Conservation (phyloP, 2,329 filamentous ascomycete genomes). For the Dendrostoma leiphaemia region DNA sequence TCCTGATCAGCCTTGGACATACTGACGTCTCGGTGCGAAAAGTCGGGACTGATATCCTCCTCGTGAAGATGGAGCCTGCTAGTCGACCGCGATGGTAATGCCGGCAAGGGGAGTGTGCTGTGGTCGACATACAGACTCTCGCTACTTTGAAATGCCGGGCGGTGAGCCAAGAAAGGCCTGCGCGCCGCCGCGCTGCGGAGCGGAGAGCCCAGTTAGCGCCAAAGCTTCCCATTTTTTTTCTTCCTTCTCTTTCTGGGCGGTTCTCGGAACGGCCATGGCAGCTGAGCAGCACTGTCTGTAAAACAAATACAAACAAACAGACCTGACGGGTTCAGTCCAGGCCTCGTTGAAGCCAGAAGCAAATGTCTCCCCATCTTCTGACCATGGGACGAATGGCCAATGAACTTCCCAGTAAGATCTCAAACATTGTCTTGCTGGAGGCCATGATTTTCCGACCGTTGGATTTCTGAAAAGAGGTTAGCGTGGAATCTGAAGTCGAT, state of each 20-base stretch:
- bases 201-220: too few species aligned
- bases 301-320: too few species aligned
- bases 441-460: too few species aligned
- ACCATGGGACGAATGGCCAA: neutral
- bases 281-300: too few species aligned
- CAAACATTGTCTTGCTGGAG: too few species aligned
- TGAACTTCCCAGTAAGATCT: neutral
- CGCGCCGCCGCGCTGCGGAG: too few species aligned
- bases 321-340: too few species aligned
- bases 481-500: too few species aligned
- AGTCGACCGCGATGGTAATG: neutral
- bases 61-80: neutral
- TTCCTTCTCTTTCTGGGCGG: constrained; percentile 2
- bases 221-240: constrained; percentile 8
- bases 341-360: too few species aligned
- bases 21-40: too few species aligned
- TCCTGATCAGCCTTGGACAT: constrained; percentile 18
- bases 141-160: neutral
- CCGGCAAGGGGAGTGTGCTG: neutral
- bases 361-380: neutral
- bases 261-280: neutral
- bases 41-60: too few species aligned
- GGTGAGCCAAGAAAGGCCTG: constrained; percentile 8
- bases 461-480: too few species aligned
- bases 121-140: neutral